phyloP scores from a whole-genome alignment of 2,329 filamentous ascomycete species.

The Fusarium sp. region DNA sequence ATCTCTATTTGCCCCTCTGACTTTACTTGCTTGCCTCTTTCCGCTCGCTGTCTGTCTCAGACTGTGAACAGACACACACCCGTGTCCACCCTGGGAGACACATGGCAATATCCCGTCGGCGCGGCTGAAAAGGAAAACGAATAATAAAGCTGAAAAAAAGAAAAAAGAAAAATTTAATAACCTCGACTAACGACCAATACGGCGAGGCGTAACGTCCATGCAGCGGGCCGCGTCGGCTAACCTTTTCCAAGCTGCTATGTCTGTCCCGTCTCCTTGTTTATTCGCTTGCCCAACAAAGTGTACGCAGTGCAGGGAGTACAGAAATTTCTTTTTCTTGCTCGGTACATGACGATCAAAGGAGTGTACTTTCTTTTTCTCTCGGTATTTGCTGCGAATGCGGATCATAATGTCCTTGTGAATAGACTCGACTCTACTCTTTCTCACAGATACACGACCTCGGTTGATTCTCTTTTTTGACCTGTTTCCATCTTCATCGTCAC shows the following conservation, averaged over 20 bases:
- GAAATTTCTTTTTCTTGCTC: constrained; percentile 2
- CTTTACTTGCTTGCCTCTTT: no score
- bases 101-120: background rate
- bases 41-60: no score
- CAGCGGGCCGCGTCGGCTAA: constrained; percentile 39
- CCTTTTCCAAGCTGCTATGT: constrained; percentile 17
- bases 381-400: background rate
- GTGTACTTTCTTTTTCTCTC: background rate
- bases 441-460: no score
- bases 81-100: no score
- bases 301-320: background rate
- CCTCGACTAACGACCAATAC: background rate
- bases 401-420: no score
- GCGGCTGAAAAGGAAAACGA: background rate
- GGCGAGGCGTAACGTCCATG: constrained; percentile 36
- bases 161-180: background rate
- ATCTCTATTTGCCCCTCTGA: background rate
- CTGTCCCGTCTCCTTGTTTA: no score
- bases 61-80: no score
- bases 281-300: no score
- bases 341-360: background rate
- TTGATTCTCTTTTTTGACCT: no score
- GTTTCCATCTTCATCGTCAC: no score
- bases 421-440: no score
- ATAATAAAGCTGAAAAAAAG: background rate